Evolutionary conservation across 805 yeast genomes (phyloP).

Genomic region (Tetrapisispora fleetii): DNA sequence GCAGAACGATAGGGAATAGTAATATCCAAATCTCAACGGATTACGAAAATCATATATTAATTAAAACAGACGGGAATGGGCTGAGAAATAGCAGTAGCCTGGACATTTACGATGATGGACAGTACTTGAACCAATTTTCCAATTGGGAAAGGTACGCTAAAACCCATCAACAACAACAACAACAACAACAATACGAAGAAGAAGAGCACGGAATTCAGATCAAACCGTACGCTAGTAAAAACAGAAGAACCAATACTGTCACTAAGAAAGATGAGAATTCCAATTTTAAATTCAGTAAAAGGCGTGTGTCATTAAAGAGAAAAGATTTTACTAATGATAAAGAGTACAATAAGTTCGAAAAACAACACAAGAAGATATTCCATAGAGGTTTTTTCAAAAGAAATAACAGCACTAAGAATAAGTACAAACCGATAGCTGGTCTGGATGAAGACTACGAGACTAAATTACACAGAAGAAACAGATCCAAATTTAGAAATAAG

Average conservation of each 20-base stretch:
- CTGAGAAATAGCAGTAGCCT: background rate
- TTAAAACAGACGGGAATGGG: background rate
- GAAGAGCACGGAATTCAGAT: background rate
- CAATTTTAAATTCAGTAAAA: background rate
- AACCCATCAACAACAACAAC: no score
- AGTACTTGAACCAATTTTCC: conserved; percentile 2
- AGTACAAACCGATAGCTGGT: background rate
- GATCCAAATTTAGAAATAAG: conserved; percentile 8
- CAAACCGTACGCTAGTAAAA: background rate
- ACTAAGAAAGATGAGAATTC: background rate
- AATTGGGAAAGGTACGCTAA: conserved; percentile 2
- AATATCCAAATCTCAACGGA: background rate
- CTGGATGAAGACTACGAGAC: background rate
- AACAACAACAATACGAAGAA: no score
- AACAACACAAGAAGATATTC: conserved; percentile 14
- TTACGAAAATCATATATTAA: conserved; percentile 1
- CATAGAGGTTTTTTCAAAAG: conserved; percentile 22
- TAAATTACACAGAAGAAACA: background rate
- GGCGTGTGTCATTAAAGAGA: conserved; percentile 12
- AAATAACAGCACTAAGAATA: conserved; percentile 1
- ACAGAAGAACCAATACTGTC: background rate
- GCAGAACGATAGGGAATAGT: background rate
- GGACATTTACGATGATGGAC: background rate
- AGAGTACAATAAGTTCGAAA: conserved; percentile 11
- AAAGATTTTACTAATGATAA: conserved; percentile 17